Evolutionary conservation across 768 basidiomycete genomes (phyloP).

Genomic region (Pulveroboletus sp.): DNA sequence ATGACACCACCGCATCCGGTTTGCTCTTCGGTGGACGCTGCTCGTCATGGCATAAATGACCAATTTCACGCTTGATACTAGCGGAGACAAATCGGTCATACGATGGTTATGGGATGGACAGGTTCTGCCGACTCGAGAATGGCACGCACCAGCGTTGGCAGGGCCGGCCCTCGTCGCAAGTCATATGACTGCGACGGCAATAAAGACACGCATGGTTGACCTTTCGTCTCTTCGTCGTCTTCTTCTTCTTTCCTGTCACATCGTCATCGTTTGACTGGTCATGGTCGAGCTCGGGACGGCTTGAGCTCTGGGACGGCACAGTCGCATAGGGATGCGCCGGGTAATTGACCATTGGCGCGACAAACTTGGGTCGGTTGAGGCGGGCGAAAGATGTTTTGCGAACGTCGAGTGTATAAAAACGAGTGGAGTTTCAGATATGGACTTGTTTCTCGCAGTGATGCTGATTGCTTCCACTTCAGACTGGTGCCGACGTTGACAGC

Average conservation of each 20-base stretch:
- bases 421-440: constrained; percentile 22
- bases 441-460: constrained; percentile 8
- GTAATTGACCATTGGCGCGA: constrained; percentile 25
- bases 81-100: constrained; percentile 5
- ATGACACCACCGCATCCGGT: constrained; percentile 28
- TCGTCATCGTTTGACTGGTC: constrained; percentile 32
- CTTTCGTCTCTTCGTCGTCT: constrained; percentile 64
- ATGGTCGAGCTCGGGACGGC: constrained; percentile 18
- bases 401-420: constrained; percentile 20
- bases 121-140: constrained; percentile 7
- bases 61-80: constrained; percentile 95
- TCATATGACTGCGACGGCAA: constrained; percentile 90
- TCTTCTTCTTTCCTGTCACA: constrained; percentile 36
- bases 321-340: constrained; percentile 25
- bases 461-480: constrained; percentile 20
- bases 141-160: constrained; percentile 86
- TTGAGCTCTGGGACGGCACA: constrained; percentile 15
- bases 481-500: constrained; percentile 13
- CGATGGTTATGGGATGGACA: neutral
- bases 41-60: constrained; percentile 91
- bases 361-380: constrained; percentile 3
- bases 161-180: constrained; percentile 83
- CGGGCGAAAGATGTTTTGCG: constrained; percentile 11
- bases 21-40: constrained; percentile 52
- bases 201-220: constrained; percentile 93